phyloP scores from a whole-genome alignment of 768 basidiomycete genomes.

The Exsudoporus frostii region DNA sequence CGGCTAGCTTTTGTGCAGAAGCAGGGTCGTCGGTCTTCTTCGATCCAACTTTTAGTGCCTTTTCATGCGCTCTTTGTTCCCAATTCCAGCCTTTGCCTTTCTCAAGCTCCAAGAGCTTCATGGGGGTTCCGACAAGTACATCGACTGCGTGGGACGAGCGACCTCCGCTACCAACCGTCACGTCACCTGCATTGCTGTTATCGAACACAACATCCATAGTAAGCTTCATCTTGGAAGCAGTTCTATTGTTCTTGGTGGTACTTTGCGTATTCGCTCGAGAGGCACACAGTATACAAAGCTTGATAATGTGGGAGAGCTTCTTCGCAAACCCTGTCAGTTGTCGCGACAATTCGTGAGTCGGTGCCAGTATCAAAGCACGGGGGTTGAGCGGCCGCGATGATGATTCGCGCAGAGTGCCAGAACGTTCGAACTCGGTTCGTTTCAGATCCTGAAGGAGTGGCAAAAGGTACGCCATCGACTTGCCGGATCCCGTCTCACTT shows the following conservation, averaged over 20 bases:
- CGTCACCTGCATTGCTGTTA: conserved; percentile 24
- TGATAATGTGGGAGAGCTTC: conserved; percentile 65
- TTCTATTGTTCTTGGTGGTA: conserved; percentile 27
- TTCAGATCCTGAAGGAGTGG: conserved; percentile 82
- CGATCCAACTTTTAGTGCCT: conserved; percentile 22
- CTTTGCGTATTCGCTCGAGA: conserved; percentile 53
- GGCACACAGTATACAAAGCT: conserved; percentile 71
- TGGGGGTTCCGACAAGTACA: conserved; percentile 61
- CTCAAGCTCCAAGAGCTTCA: conserved; percentile 60
- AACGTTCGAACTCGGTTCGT: conserved; percentile 44
- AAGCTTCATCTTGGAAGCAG: conserved; percentile 49
- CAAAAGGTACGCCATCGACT: conserved; percentile 86
- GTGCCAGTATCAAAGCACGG: conserved; percentile 77
- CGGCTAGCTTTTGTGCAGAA: conserved; percentile 12
- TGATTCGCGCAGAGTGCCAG: conserved; percentile 3
- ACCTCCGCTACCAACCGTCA: conserved; percentile 24
- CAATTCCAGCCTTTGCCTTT: conserved; percentile 54
- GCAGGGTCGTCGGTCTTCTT: conserved; percentile 29
- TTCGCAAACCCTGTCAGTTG: conserved; percentile 79
- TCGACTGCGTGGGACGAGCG: conserved; percentile 39
- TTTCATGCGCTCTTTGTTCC: conserved; percentile 28
- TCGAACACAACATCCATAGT: conserved; percentile 16
- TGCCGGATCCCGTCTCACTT: conserved; percentile 89
- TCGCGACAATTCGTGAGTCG: conserved; percentile 85
- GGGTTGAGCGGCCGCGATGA: conserved; percentile 48